Evolutionary conservation across 306 rosid genomes (phyloP), one percentile per base, ranked within the genome.

Genomic region (Heteromeles arbutifolia): DNA sequence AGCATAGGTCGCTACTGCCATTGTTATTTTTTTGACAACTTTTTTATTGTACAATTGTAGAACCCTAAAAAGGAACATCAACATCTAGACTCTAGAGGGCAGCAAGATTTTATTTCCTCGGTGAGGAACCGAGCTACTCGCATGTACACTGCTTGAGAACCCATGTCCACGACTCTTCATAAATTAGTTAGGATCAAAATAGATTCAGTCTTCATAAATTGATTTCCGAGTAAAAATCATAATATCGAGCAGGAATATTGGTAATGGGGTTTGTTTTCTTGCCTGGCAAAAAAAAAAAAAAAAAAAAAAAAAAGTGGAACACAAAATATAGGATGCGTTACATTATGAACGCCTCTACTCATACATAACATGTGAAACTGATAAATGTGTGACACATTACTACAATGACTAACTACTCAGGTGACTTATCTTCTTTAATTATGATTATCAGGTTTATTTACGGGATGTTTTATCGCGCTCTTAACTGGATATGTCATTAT

Each of bases 391-490:
- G 8, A 64, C 43, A 18, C 6, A 31, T 31, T 63, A 29, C 43
- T 26, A 0, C 19, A 48, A 48, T 48, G 54, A 48, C 54, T 5
- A 50, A 50, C 8, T 50, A 17, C 21, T 50, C n/a, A 24, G 3
- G 25, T 71, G 32, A 31, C 24, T 63, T 9, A 53, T 45, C n/a
- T 71, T 75, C 22, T 52, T 58, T 50, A 34, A n/a, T 73, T 61
- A 4, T 69, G 9, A 67, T 56, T 67, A 80, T 54, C 87, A 95
- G 99, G 99, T 56, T 81, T 95, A 74, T 92, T 95, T 73, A 77
- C 96, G 7, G 99, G 99, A 61, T 88, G 98, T 73, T 82, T 95
- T 62, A 10, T 86, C 44, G 97, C 93, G 3, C 97, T 95, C 57
- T 84, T 95, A 15, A 90, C 80, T 34, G 99, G 97, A 74, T 95